Evolutionary conservation across 306 rosid species (phyloP), one percentile per base, ranked within the genome.

Genomic region (Abrus pulchellus): DNA sequence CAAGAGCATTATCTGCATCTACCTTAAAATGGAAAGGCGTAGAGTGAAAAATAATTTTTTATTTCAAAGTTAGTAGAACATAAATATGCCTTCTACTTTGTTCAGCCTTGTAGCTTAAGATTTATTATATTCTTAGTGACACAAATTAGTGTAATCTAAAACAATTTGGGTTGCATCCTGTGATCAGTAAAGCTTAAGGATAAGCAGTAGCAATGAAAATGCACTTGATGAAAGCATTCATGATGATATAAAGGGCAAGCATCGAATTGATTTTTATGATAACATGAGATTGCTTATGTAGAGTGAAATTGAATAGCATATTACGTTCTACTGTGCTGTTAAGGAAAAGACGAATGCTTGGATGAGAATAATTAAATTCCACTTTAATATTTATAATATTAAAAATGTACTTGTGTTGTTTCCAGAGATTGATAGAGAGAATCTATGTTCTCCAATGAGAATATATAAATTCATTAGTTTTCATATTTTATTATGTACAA

Each of bases 51-150:
- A 65, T 36, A 36, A 36, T 36, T 36, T 36, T 36, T 36, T 36
- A 2, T 36, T 36, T 4, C 40, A 36, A 36, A 36, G 40, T 4
- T 2, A 36, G 40, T 36, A 36, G 3, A 36, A 36, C 40, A 36
- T 36, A 36, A 48, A 1, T 43, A 43, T 43, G 47, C 47, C 7
- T 43, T 5, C 43, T 36, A 47, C 86, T 86, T 86, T 91, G 75
- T 69, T 62, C 68, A 54, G 9, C 32, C 87, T 75, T 77, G 80
- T 45, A 30, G 75, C 59, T 75, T 77, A 78, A 87, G 85, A 84
- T 85, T 85, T 83, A 27, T 44, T 34, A 82, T 83, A 79, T 83
- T 75, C 80, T 72, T 84, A 72, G 66, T 75, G 50, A 72, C 7
- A 52, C 14, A 2, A 56, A 74, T 59, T 77, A 60, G 41, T 43